Conservation (phyloP, 2,329 filamentous ascomycete species). For the Ophiocordyceps camponoti-leonardi region DNA sequence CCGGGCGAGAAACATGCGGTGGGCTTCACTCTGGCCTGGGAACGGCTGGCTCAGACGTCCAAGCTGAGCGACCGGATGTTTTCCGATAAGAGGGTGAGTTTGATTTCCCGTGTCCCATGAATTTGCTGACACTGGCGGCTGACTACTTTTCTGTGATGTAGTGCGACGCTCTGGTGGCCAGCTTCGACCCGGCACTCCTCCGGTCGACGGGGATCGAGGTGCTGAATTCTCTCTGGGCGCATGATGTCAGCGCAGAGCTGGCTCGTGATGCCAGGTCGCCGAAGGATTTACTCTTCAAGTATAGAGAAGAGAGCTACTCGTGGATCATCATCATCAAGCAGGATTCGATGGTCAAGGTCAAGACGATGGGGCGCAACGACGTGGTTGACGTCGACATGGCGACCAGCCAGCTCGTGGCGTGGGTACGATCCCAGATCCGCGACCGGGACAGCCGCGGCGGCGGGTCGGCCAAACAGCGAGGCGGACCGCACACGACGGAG, state of each 20-base stretch:
- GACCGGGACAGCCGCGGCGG: constrained; percentile 43
- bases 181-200: constrained; percentile 63
- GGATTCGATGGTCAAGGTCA: constrained; percentile 60
- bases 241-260: constrained; percentile 77
- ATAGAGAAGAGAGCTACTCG: constrained; percentile 60
- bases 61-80: constrained; percentile 40
- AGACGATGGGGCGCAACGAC: constrained; percentile 61
- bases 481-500: constrained; percentile 2
- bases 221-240: constrained; percentile 61
- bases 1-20: constrained; percentile 63
- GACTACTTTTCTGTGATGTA: constrained; percentile 12
- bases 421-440: constrained; percentile 67
- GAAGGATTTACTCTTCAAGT: constrained; percentile 62
- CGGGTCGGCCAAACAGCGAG: constrained; percentile 14
- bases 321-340: constrained; percentile 86
- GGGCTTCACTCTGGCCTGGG: constrained; percentile 82
- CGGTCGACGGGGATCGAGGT: constrained; percentile 62
- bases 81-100: constrained; percentile 42
- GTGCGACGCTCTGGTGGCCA: constrained; percentile 82
- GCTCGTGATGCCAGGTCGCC: constrained; percentile 62
- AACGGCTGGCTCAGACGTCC: constrained; percentile 54
- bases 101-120: background rate
- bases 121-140: background rate
- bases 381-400: constrained; percentile 59
- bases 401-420: constrained; percentile 53